These are phyloP conservation scores for Penicillium sp. DNA, from an alignment of 2,329 filamentous ascomycete genomes.

Conservation along the genomic window DNA sequence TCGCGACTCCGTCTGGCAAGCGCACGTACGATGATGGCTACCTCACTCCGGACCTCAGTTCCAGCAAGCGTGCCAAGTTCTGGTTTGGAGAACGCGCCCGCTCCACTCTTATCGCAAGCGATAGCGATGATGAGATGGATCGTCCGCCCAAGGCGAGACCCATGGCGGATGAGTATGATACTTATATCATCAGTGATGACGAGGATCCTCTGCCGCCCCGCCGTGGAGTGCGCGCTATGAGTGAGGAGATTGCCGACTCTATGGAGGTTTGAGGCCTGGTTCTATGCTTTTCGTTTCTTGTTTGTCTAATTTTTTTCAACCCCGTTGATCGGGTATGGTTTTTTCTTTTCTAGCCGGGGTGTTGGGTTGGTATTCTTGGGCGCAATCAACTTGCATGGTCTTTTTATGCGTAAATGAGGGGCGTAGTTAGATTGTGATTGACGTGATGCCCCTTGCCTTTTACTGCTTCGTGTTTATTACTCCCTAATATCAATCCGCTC, in stretches of 20 bases:
- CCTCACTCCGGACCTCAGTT: constrained; percentile 56
- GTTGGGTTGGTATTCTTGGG: constrained; percentile 20
- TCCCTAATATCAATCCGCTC: constrained; percentile 16
- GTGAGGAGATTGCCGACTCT: constrained; percentile 55
- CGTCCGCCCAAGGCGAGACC: constrained; percentile 24
- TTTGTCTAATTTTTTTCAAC: constrained; percentile 13
- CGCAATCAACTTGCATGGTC: constrained; percentile 28
- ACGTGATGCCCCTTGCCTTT: constrained; percentile 12
- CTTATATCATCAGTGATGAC: constrained; percentile 49
- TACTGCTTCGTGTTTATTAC: constrained; percentile 17
- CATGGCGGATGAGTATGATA: constrained; percentile 43
- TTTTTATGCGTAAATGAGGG: constrained; percentile 10
- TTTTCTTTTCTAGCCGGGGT: constrained; percentile 17
- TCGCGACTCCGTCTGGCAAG: constrained; percentile 46
- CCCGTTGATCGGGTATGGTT: constrained; percentile 22
- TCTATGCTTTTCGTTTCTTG: constrained; percentile 9
- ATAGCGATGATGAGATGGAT: constrained; percentile 49
- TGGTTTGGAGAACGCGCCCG: constrained; percentile 75
- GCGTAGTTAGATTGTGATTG: constrained; percentile 15
- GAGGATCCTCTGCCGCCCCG: constrained; percentile 42
- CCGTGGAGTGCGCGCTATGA: constrained; percentile 54
- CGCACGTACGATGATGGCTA: constrained; percentile 52
- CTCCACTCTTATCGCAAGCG: constrained; percentile 44
- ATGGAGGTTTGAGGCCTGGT: constrained; percentile 52
- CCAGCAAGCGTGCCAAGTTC: constrained; percentile 79